phyloP scores from a whole-genome alignment of 2,329 filamentous ascomycete species.

The Colletotrichum spinosum region DNA sequence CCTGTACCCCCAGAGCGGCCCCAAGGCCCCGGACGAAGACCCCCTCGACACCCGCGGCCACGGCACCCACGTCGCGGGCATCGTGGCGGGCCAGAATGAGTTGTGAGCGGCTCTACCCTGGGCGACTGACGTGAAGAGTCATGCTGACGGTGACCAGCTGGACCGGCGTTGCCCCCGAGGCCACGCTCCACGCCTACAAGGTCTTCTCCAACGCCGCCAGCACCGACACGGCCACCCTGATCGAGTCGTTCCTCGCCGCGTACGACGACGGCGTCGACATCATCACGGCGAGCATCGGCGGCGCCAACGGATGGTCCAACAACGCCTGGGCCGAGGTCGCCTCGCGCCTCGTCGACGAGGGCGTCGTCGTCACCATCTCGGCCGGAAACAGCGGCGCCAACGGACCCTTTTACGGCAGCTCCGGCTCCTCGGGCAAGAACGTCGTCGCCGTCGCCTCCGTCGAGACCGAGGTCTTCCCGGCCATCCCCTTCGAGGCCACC shows the following conservation, averaged over 20 bases:
- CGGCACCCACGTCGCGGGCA: conserved; percentile 47
- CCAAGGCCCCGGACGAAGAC: conserved; percentile 46
- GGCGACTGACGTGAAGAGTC: too few relatives aligned
- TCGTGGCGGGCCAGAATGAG: conserved; percentile 43
- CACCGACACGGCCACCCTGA: conserved; percentile 51
- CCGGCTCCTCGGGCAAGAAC: conserved; percentile 54
- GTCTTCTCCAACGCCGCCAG: conserved; percentile 42
- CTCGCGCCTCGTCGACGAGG: conserved; percentile 56
- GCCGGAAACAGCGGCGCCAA: conserved; percentile 62
- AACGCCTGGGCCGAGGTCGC: conserved; percentile 50
- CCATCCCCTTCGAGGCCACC: conserved; percentile 45
- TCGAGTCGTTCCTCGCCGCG: conserved; percentile 50
- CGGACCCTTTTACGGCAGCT: conserved; percentile 60
- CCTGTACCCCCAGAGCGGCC: conserved; percentile 21
- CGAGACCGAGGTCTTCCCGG: conserved; percentile 45
- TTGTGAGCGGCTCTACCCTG: conserved; percentile 8
- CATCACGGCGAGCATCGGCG: conserved; percentile 51
- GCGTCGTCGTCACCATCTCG: conserved; percentile 62
- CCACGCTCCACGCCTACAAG: conserved; percentile 44
- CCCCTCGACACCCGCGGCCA: conserved; percentile 43
- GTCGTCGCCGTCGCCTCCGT: conserved; percentile 59
- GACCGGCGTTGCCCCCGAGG: conserved; percentile 46
- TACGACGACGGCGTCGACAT: conserved; percentile 49
- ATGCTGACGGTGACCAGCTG: conserved; percentile 35
- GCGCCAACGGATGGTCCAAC: conserved; percentile 44